Base-by-base conservation (phyloP, 176 grass and related monocot genomes). In the Ensete ventricosum region DNA sequence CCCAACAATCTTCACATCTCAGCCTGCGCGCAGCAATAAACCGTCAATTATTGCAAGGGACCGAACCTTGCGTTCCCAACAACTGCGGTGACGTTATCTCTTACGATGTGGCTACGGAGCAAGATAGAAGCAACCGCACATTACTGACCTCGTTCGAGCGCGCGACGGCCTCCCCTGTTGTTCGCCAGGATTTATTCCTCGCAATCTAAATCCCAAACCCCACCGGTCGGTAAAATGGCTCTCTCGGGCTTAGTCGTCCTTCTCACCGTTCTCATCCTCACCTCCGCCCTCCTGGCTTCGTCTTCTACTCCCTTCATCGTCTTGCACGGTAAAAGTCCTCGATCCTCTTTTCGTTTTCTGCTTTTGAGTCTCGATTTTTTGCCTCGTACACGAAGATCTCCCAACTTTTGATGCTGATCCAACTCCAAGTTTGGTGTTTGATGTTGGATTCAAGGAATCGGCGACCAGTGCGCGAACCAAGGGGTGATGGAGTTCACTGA, bases 391-490 rank as follows among this genome's bases (percentile, higher is more conserved):
- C 50, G 8, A 29, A 11, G 16, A 24, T 76, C 20, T 14, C 16
- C 34, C 34, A 50, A 17, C 7, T n/a, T 63, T 16, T 50, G 1
- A 7, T 27, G 25, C 3, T 24, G 27, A 9, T 70, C 11, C 16
- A 50, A 43, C 34, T 2, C 63, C 4, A 63, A 9, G 10, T 50
- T 43, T 20, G 54, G 11, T 8, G 25, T 7, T 16, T 79, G 77
- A 14, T 49, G 9, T 26, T 82, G 19, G 26, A 50, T 62, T 72
- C 52, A 52, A 93, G 91, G 91, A 62, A 85, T 93, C 59, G 91
- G 91, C 12, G 93, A 96, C 86, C 89, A 92, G 89, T 96, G 93
- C 69, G 74, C 68, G 55, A 96, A 96, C 67, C 55, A 81, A 64
- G 92, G 92, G 53, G 64, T 96, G 26, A 19, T 84, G 34, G 80